These are phyloP conservation scores for Globisporangium cederbergense DNA, from an alignment of 352 stramenopile genomes.

Conservation along the genomic window DNA sequence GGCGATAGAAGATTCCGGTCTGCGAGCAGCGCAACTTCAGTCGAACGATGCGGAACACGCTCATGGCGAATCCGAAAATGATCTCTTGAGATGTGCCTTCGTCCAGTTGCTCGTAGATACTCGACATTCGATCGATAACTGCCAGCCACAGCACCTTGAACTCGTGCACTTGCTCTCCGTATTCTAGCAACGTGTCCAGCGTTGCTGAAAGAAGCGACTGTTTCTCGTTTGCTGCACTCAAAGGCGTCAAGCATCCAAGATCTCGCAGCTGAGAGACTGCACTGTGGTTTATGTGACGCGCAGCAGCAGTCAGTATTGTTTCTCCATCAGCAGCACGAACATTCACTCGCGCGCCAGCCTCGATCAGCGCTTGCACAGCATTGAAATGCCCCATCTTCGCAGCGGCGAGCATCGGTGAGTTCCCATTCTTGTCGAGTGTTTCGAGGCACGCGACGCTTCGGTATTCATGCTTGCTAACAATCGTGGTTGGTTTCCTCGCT, in stretches of 20 bases:
- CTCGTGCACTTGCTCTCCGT: not conserved
- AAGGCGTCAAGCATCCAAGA: not conserved
- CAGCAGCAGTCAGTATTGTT: conserved; percentile 8
- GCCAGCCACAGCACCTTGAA: conserved; percentile 1
- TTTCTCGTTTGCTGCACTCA: too few species aligned
- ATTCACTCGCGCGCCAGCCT: not conserved
- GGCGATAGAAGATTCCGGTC: not conserved
- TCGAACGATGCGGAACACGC: not conserved
- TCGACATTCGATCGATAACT: not conserved
- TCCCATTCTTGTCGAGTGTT: not conserved
- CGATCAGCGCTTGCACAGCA: not conserved
- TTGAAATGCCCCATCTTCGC: not conserved
- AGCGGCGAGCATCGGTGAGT: not conserved
- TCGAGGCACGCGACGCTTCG: not conserved
- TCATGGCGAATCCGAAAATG: not conserved
- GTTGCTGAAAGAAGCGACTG: conserved; percentile 1
- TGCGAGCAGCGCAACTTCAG: not conserved
- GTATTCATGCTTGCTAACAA: too few species aligned
- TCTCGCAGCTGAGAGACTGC: not conserved
- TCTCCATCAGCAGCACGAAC: not conserved
- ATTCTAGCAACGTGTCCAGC: not conserved
- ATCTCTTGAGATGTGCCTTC: not conserved
- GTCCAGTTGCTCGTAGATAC: not conserved
- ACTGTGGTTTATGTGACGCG: not conserved
- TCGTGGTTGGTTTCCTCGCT: too few species aligned